Conservation (phyloP, 1,284 basidiomycete species). For the Uromyces viciae-fabae region DNA sequence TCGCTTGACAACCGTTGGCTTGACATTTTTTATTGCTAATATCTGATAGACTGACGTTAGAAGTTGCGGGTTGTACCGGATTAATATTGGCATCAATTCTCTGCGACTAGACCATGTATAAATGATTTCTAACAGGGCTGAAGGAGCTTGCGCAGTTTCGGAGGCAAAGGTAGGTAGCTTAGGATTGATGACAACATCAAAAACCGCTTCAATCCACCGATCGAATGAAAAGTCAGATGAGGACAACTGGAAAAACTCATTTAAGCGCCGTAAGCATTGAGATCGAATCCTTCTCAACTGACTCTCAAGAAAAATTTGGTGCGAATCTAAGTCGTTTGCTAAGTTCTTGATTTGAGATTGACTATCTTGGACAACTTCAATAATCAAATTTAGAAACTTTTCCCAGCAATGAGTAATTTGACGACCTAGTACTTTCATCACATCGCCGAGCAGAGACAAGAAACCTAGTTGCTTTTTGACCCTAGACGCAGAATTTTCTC, state of each 20-base stretch:
- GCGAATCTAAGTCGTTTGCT: neutral
- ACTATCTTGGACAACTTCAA: constrained; percentile 66
- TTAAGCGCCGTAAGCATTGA: constrained; percentile 68
- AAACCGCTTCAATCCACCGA: constrained; percentile 68
- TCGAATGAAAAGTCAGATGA: constrained; percentile 66
- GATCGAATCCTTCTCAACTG: constrained; percentile 34
- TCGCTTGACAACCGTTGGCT: constrained; percentile 72
- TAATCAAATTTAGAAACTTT: constrained; percentile 64
- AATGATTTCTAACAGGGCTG: constrained; percentile 81
- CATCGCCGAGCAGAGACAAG: constrained; percentile 75
- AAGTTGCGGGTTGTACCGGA: constrained; percentile 66
- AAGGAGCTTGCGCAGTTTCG: constrained; percentile 90
- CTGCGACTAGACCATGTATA: constrained; percentile 68
- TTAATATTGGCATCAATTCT: constrained; percentile 65
- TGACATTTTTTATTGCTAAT: constrained; percentile 76
- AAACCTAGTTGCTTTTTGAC: constrained; percentile 77
- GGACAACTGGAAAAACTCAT: constrained; percentile 72
- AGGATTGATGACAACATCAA: constrained; percentile 72
- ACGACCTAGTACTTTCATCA: constrained; percentile 73
- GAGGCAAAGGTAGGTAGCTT: constrained; percentile 69
- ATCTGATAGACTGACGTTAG: constrained; percentile 77
- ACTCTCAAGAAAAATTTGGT: constrained; percentile 4
- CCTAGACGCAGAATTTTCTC: constrained; percentile 49
- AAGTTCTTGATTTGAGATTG: constrained; percentile 57
- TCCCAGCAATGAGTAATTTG: constrained; percentile 70